Evolutionary conservation across 108 stramenopile genomes (phyloP), one percentile per base, ranked within the genome.

Genomic region (Nitzschia putrida): DNA sequence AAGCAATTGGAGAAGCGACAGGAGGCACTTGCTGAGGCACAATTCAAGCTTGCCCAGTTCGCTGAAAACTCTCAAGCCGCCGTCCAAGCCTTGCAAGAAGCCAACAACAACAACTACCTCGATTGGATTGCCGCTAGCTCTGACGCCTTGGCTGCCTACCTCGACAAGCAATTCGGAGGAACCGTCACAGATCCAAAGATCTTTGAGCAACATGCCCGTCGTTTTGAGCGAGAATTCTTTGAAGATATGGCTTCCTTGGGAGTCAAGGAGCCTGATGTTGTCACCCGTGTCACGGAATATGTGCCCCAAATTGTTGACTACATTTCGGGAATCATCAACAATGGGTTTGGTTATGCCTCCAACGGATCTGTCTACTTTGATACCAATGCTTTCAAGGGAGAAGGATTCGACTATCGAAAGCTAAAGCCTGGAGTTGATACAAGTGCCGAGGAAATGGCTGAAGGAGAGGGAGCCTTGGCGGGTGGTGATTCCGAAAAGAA

Each of bases 211-310:
- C 89, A 95, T 53, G 91, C 96, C 0, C 80, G 95, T 16, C 69
- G 83, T 22, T 97, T 92, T 65, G 99, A 99, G 80, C 69, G 70
- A 43, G 97, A 98, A 83, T 99, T 95, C 81, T 84, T 94, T 73
- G 89, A 96, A 66, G 99, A 99, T 72, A 97, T 99, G 99, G 68
- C 64, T 6, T 65, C 76, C 10, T 80, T 99, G 41, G 94, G 92
- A 26, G 92, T 98, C 16, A 76, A 69, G 21, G 81, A 82, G 45
- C 97, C 99, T 9, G 89, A 95, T 67, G 85, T 94, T 8, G 68
- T 98, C 14, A 97, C 98, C 12, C 93, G 98, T 18, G 97, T 99
- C 25, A 93, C 94, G 24, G 98, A 99, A 74, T 96, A 92, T 77
- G 85, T 99, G 39, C 89, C 90, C 23, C 80, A 98, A 74, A 95